A percentile compares a stretch with the other conserved stretches of the same genome.
Evolutionary conservation across 1,284 basidiomycete genomes (phyloP).

Genomic region (Naganishia sp.): DNA sequence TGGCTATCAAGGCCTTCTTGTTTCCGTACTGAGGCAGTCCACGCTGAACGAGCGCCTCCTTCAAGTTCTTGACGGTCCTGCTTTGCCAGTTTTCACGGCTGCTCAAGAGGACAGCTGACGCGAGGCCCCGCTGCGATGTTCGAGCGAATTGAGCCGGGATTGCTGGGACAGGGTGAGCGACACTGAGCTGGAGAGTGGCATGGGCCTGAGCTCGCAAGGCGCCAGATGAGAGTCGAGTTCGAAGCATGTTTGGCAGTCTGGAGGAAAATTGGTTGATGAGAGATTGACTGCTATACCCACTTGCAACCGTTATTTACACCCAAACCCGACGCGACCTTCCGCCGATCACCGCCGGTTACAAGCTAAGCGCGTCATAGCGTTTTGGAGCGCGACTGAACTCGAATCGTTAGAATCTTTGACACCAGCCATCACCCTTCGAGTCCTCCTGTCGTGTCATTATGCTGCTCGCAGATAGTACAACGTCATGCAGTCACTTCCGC

Average conservation of each 20-base stretch:
- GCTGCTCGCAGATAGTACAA: no score
- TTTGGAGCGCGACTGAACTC: slow-evolving; percentile 16
- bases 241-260: slow-evolving; percentile 42
- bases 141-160: slow-evolving; percentile 35
- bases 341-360: slow-evolving; percentile 26
- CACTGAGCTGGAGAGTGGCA: slow-evolving; percentile 12
- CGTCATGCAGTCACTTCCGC: no score
- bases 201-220: slow-evolving; percentile 42
- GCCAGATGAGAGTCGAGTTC: slow-evolving; percentile 47
- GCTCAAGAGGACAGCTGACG: slow-evolving; percentile 67
- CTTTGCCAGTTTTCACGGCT: slow-evolving; percentile 63
- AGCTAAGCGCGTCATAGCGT: slow-evolving; percentile 22
- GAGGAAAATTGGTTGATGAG: neutral
- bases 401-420: neutral
- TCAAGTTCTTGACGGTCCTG: slow-evolving; percentile 63
- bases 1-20: slow-evolving; percentile 62
- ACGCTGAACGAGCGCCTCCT: slow-evolving; percentile 65
- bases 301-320: no score
- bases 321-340: neutral
- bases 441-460: no score
- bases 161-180: slow-evolving; percentile 27
- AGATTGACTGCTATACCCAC: neutral
- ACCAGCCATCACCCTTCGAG: neutral
- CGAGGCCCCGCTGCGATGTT: slow-evolving; percentile 51
- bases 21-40: slow-evolving; percentile 67